Evolutionary conservation across 2,329 filamentous ascomycete species (phyloP), one percentile per base, ranked within the genome.

Genomic region (Periconia macrospinosa): DNA sequence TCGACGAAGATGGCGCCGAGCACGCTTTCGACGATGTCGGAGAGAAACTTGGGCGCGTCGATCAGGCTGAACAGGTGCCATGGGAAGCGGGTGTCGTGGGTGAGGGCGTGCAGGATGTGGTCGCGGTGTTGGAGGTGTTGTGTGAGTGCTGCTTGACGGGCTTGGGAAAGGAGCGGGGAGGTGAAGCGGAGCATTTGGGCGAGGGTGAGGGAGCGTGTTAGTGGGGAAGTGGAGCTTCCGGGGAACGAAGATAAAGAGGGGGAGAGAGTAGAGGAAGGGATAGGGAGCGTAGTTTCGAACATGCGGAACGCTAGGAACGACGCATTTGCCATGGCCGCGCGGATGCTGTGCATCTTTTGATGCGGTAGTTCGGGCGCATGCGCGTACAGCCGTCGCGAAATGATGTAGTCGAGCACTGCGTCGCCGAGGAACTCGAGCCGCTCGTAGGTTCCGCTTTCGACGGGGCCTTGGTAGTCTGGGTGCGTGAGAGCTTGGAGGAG

Each of bases 361-460:
- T 84, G 82, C 2, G 77, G 70, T 11, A 84, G 72, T 2, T 79
- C 67, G 2, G 71, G 68, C 0, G 85, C 45, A 2, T 80, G 75
- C 0, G 76, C 65, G 69, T 84, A 89, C 6, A 93, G 75, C n/a
- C 75, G 79, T 0, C 76, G 78, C 8, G 90, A 85, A 46, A 97
- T 78, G 51, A 96, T 78, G 33, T 86, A 83, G 72, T 97, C 93
- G 0, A 97, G 83, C 2, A 97, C 79, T 0, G 91, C 84, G 62
- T 97, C 93, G 1, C 93, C 93, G 0, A 97, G 77, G 64, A 94
- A 96, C 67, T 97, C 93, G 1, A 97, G 81, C 0, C 92, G 84
- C 60, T 97, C 89, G 63, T 86, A 86, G 0, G 81, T 83, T 35
- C 75, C 71, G 5, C 81, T 76, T 15, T 75, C 72, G 30, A 77